These are phyloP conservation scores for Boeremia exigua DNA, from an alignment of 2,329 filamentous ascomycete genomes.

Conservation along the genomic window DNA sequence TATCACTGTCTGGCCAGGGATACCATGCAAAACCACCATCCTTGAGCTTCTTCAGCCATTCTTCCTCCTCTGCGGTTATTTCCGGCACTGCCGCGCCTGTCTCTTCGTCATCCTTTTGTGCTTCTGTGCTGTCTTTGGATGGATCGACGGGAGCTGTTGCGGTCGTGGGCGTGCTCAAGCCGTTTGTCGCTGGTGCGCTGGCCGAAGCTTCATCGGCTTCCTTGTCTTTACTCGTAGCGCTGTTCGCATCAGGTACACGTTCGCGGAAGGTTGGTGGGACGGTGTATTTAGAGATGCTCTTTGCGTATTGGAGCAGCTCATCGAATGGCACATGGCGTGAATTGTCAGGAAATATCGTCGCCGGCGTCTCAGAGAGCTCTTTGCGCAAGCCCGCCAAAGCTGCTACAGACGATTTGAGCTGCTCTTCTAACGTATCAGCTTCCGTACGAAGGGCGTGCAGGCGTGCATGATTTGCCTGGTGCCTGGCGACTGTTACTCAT, in stretches of 20 bases:
- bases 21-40: constrained; percentile 59
- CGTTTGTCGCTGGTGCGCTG: constrained; percentile 36
- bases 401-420: constrained; percentile 73
- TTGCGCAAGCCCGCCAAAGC: constrained; percentile 75
- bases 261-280: constrained; percentile 66
- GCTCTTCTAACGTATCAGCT: constrained; percentile 69
- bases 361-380: constrained; percentile 66
- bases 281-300: constrained; percentile 80
- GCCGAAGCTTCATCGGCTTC: constrained; percentile 28
- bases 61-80: constrained; percentile 40
- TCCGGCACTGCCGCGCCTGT: constrained; percentile 21
- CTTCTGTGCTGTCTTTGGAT: constrained; percentile 29
- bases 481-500: constrained; percentile 65
- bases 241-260: constrained; percentile 25
- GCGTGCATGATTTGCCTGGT: constrained; percentile 75
- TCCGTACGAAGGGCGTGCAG: constrained; percentile 72
- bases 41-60: constrained; percentile 43
- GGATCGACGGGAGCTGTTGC: constrained; percentile 32
- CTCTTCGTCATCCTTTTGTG: constrained; percentile 20
- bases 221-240: constrained; percentile 24
- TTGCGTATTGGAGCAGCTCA: constrained; percentile 78
- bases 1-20: constrained; percentile 77
- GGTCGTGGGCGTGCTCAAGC: constrained; percentile 36
- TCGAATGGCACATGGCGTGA: constrained; percentile 66
- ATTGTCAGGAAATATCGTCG: constrained; percentile 48